phyloP scores from a whole-genome alignment of 768 basidiomycete species.

The Boletus tylopilopsis region DNA sequence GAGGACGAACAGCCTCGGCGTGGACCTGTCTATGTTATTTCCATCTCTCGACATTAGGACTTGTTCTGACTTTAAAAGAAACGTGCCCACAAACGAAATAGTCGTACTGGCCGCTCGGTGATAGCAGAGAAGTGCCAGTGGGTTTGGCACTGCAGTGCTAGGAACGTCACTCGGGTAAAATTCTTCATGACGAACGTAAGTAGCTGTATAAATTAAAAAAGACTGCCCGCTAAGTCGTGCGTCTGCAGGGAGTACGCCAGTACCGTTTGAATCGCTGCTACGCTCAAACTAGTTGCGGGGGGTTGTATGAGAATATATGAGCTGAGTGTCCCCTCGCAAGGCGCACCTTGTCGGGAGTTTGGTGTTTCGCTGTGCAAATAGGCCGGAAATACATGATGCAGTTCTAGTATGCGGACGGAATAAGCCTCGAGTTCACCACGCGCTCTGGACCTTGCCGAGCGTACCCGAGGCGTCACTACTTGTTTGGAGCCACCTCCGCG shows the following conservation, averaged over 20 bases:
- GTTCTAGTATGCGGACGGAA: neutral
- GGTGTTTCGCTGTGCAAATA: neutral
- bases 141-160: conserved; percentile 22
- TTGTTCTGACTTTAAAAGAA: conserved; percentile 23
- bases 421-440: conserved; percentile 28
- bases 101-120: conserved; percentile 12
- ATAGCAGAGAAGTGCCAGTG: conserved; percentile 8
- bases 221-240: no score
- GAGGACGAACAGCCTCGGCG: conserved; percentile 24
- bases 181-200: neutral
- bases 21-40: conserved; percentile 16
- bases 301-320: no score
- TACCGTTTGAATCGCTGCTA: neutral
- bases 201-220: conserved; percentile 12
- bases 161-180: conserved; percentile 7
- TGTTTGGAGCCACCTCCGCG: conserved; percentile 9
- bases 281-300: neutral
- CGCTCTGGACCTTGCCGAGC: conserved; percentile 20
- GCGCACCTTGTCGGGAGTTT: neutral
- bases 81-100: conserved; percentile 17
- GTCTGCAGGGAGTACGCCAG: no score
- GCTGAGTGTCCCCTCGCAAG: conserved; percentile 4
- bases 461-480: conserved; percentile 4
- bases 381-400: neutral
- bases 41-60: conserved; percentile 10